A percentile compares a stretch with the other conserved stretches of the same genome.
These are phyloP conservation scores for Melocanna baccifera DNA, from an alignment of 176 grass and related monocot genomes.

Conservation along the genomic window DNA sequence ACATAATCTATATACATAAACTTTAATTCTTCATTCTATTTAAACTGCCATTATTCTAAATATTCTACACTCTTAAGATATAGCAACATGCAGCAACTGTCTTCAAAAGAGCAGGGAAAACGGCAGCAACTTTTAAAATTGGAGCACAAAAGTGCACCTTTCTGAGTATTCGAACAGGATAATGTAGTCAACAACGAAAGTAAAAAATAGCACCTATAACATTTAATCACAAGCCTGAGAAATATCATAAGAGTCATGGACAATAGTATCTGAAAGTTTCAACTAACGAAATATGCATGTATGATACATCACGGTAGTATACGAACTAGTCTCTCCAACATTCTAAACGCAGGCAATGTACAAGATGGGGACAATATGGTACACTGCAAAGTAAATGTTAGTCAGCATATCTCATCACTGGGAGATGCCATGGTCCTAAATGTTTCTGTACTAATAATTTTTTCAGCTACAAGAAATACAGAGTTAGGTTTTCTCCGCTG, in stretches of 20 bases:
- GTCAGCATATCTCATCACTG: not conserved
- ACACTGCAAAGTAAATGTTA: conserved; percentile 45
- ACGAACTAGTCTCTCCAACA: not conserved
- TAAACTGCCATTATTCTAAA: too few species aligned
- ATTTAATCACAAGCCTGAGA: not conserved
- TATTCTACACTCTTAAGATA: too few species aligned
- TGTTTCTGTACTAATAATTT: conserved; percentile 30
- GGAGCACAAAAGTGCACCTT: not conserved
- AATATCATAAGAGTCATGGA: not conserved
- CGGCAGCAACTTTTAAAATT: not conserved
- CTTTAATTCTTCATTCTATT: too few species aligned
- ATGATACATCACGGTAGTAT: conserved; percentile 9
- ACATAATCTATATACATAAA: too few species aligned
- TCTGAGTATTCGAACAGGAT: not conserved
- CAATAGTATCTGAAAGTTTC: conserved; percentile 10
- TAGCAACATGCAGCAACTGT: not conserved
- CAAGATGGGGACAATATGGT: conserved; percentile 17
- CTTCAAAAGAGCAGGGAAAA: not conserved
- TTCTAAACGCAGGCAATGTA: conserved; percentile 16
- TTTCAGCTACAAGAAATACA: conserved; percentile 36
- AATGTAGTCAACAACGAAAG: not conserved
- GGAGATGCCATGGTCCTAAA: conserved; percentile 13
- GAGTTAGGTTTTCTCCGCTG: conserved; percentile 63
- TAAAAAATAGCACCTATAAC: not conserved
- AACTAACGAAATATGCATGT: not conserved